Evolutionary conservation across 2,329 filamentous ascomycete species (phyloP), one percentile per base, ranked within the genome.

Genomic region (Mariannaea sp.): DNA sequence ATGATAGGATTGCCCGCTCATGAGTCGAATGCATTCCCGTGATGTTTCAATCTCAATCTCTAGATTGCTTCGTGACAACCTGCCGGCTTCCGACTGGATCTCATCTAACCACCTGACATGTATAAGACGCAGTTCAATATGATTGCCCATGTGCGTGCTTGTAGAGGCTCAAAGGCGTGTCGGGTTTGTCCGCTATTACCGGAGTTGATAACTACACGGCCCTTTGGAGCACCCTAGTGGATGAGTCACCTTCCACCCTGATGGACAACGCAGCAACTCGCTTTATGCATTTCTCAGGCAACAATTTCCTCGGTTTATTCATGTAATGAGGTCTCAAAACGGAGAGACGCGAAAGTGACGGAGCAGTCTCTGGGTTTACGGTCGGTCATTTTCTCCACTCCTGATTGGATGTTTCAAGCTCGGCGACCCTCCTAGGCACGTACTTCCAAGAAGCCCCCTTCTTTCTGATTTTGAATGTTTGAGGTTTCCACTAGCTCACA

Each of bases 381-480:
- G 41, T 26, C 43, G 26, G 13, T 13, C 12, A 24, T 26, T 19
- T 42, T 30, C 24, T 8, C 13, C 24, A 24, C 7, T 16, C 7
- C 26, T 49, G 26, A 53, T 53, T 53, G 50, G 50, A 12, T n/a
- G 9, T 26, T 41, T 48, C 58, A 49, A 43, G 61, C 55, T 61
- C 47, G 51, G 29, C 40, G 26, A n/a, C n/a, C n/a, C n/a, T n/a
- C n/a, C n/a, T n/a, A n/a, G n/a, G n/a, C n/a, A n/a, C n/a, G n/a
- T n/a, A n/a, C n/a, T n/a, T n/a, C n/a, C n/a, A n/a, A n/a, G n/a
- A n/a, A n/a, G n/a, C n/a, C n/a, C n/a, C n/a, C n/a, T n/a, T n/a
- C n/a, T n/a, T n/a, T n/a, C n/a, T n/a, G n/a, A n/a, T n/a, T n/a
- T n/a, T n/a, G n/a, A n/a, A n/a, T n/a, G 57, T 62, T 62, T 64